These are phyloP conservation scores for Microbotryomycetes sp. DNA, from an alignment of 1,284 basidiomycete species.

Conservation along the genomic window DNA sequence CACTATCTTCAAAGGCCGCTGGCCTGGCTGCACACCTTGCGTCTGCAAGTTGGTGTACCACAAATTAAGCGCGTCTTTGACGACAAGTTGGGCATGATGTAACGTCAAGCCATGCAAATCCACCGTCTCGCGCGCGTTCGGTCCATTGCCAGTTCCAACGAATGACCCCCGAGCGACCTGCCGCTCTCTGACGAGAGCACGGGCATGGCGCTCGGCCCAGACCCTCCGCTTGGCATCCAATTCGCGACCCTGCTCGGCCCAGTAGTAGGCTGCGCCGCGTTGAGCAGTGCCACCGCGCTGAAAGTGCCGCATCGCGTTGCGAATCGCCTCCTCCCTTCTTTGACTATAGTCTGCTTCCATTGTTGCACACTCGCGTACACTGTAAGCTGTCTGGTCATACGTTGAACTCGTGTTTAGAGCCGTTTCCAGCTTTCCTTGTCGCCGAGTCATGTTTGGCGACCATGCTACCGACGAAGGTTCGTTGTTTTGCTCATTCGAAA, in stretches of 20 bases:
- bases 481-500: not conserved
- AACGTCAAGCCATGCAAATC: slow-evolving; percentile 42
- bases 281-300: slow-evolving; percentile 21
- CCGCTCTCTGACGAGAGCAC: slow-evolving; percentile 38
- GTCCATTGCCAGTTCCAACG: not conserved
- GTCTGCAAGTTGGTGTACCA: slow-evolving; percentile 32
- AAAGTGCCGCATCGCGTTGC: slow-evolving; percentile 34
- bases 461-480: not conserved
- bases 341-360: slow-evolving; percentile 34
- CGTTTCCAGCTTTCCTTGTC: not conserved
- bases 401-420: not conserved
- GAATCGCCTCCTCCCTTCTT: slow-evolving; percentile 38
- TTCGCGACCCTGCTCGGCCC: slow-evolving; percentile 40
- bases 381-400: not conserved
- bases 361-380: slow-evolving; percentile 5
- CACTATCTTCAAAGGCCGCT: slow-evolving; percentile 38
- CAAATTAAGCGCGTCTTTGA: slow-evolving; percentile 35
- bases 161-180: slow-evolving; percentile 8
- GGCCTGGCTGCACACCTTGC: not conserved
- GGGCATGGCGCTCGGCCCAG: slow-evolving; percentile 39
- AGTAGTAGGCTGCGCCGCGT: slow-evolving; percentile 29
- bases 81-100: slow-evolving; percentile 40
- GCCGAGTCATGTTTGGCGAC: not conserved
- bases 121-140: slow-evolving; percentile 24
- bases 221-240: slow-evolving; percentile 38